These are phyloP conservation scores for Neofusicoccum parvum DNA, from an alignment of 2,329 filamentous ascomycete genomes.

Conservation along the genomic window DNA sequence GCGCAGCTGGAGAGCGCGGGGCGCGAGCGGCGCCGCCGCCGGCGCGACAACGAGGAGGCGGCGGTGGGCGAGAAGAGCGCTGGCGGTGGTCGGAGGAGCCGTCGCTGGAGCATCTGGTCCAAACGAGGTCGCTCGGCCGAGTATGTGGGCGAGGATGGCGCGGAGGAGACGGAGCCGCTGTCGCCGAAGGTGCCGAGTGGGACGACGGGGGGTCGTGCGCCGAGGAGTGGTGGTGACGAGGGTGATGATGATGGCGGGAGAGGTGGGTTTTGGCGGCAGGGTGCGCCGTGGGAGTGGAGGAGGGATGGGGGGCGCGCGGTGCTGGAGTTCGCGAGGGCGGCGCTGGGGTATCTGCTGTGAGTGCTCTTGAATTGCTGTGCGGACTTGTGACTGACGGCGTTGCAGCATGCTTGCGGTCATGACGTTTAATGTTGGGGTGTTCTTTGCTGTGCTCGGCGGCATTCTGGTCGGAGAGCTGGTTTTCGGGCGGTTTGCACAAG, in stretches of 20 bases:
- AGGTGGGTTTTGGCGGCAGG: slow-evolving; percentile 27
- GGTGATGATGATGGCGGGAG: slow-evolving; percentile 3
- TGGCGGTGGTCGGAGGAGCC: too few species aligned
- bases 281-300: slow-evolving; percentile 28
- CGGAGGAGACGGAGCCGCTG: slow-evolving; percentile 28
- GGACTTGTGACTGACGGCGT: background rate
- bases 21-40: background rate
- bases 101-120: background rate
- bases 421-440: slow-evolving; percentile 36
- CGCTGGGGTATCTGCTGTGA: slow-evolving; percentile 35
- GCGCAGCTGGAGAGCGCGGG: slow-evolving; percentile 28
- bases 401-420: slow-evolving; percentile 36
- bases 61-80: background rate
- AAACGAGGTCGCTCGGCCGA: background rate
- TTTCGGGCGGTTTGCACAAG: slow-evolving; percentile 32
- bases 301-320: slow-evolving; percentile 27
- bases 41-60: background rate
- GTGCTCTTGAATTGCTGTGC: slow-evolving; percentile 1
- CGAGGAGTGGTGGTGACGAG: background rate
- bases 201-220: too few species aligned
- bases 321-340: slow-evolving; percentile 31
- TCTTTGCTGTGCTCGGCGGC: slow-evolving; percentile 34
- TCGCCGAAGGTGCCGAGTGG: slow-evolving; percentile 20
- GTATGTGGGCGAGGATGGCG: slow-evolving; percentile 21
- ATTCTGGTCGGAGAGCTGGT: slow-evolving; percentile 33